These are phyloP conservation scores for Phytopythium montanum DNA, from an alignment of 352 stramenopile genomes.

Conservation along the genomic window DNA sequence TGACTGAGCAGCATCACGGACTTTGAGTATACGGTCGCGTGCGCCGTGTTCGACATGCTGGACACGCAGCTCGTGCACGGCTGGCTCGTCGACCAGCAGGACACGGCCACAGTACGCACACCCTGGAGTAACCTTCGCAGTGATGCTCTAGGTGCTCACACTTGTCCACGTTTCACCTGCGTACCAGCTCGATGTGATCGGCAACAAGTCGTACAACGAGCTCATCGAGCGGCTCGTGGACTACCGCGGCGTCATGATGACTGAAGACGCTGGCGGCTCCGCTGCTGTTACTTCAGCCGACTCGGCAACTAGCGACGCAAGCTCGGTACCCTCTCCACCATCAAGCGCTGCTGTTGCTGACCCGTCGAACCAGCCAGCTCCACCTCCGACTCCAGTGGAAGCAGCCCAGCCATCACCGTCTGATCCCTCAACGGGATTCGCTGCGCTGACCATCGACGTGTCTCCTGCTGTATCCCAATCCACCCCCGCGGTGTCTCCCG, in stretches of 20 bases:
- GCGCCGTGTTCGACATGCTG: constrained; percentile 95
- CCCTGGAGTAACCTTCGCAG: no score
- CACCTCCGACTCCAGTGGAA: not conserved
- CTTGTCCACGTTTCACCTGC: no score
- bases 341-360: not conserved
- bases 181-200: constrained; percentile 67
- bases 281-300: not conserved
- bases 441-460: constrained; percentile 43
- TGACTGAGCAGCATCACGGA: constrained; percentile 55
- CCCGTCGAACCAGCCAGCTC: not conserved
- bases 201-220: constrained; percentile 97
- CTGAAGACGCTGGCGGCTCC: constrained; percentile 28
- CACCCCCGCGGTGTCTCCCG: constrained; percentile 5
- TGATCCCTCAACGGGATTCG: constrained; percentile 20
- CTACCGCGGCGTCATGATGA: constrained; percentile 72
- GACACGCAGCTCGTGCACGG: constrained; percentile 95
- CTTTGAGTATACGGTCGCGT: constrained; percentile 95
- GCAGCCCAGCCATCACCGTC: constrained; percentile 7
- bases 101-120: constrained; percentile 69
- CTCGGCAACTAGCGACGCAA: not conserved
- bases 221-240: constrained; percentile 94
- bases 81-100: constrained; percentile 95
- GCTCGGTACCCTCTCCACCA: not conserved
- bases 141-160: no score
- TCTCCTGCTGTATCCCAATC: constrained; percentile 7